Evolutionary conservation across 1,284 basidiomycete genomes (phyloP).

Genomic region (Farysia itapuensis): DNA sequence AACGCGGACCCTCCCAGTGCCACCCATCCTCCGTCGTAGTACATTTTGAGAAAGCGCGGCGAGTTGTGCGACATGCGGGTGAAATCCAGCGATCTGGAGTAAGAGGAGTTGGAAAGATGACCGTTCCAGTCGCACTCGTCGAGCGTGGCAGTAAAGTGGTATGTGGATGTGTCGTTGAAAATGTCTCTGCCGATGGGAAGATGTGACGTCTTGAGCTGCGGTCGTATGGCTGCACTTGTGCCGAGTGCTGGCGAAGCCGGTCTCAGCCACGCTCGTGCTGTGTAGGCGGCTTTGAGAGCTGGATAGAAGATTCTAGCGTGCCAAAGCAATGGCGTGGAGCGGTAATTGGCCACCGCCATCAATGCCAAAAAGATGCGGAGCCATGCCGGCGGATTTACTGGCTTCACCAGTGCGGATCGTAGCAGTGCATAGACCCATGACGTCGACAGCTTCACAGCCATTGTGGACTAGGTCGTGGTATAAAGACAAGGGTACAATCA

Average conservation of each 20-base stretch:
- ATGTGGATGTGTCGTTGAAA: constrained; percentile 20
- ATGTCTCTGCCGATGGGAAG: constrained; percentile 42
- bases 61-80: constrained; percentile 31
- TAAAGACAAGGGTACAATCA: too few relatives aligned
- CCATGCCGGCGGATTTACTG: constrained; percentile 31
- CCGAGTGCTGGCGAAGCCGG: not conserved
- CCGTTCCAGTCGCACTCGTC: constrained; percentile 47
- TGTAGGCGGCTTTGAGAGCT: constrained; percentile 14
- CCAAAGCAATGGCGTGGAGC: constrained; percentile 37
- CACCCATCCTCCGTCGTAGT: constrained; percentile 37
- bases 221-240: constrained; percentile 3
- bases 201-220: constrained; percentile 15
- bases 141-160: constrained; percentile 18
- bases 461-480: too few relatives aligned
- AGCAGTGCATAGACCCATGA: not conserved
- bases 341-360: constrained; percentile 28
- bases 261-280: constrained; percentile 7
- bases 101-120: constrained; percentile 45
- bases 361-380: constrained; percentile 20
- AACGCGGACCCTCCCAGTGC: constrained; percentile 35
- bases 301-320: constrained; percentile 29
- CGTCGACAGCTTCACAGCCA: too few relatives aligned
- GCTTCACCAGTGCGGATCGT: constrained; percentile 2
- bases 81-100: constrained; percentile 35
- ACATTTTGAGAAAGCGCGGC: constrained; percentile 23